These are phyloP conservation scores for Tetrastigma voinierianum DNA, from an alignment of 164 flowering plant species.

Conservation along the genomic window DNA sequence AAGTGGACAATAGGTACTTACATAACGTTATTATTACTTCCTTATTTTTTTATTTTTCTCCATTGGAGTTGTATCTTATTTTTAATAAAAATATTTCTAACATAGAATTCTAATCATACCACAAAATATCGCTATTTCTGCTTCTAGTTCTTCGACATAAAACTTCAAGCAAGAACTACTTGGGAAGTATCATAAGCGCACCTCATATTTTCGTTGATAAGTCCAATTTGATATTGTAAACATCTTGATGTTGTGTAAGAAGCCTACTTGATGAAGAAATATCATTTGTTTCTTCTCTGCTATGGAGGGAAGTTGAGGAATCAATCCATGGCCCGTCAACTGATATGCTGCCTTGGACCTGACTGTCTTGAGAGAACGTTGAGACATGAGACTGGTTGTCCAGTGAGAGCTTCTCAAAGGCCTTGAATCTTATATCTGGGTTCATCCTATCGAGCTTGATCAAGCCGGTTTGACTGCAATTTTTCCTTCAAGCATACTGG, in stretches of 20 bases:
- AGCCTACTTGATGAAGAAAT: conserved; percentile 14
- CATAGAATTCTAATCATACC: no score
- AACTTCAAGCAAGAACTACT: background rate
- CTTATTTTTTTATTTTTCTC: no score
- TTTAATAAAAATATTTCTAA: no score
- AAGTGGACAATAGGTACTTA: no score
- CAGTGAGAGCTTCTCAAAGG: conserved; percentile 35
- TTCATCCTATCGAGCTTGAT: conserved; percentile 22
- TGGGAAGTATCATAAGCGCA: background rate
- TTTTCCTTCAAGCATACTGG: conserved; percentile 74
- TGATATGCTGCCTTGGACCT: conserved; percentile 23
- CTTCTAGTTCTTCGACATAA: background rate
- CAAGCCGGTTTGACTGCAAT: conserved; percentile 40
- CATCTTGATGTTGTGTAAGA: background rate
- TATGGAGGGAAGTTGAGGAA: conserved; percentile 29
- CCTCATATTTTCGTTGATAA: no score
- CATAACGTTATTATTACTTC: no score
- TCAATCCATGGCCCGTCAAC: conserved; percentile 46
- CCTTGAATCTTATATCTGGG: conserved; percentile 36
- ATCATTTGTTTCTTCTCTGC: conserved; percentile 19
- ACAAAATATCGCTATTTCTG: no score
- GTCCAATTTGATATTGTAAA: background rate
- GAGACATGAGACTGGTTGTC: conserved; percentile 30
- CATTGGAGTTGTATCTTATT: no score
- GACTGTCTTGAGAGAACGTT: conserved; percentile 22